Evolutionary conservation across 2,329 filamentous ascomycete species (phyloP).

Genomic region (Scytalidium sp.): DNA sequence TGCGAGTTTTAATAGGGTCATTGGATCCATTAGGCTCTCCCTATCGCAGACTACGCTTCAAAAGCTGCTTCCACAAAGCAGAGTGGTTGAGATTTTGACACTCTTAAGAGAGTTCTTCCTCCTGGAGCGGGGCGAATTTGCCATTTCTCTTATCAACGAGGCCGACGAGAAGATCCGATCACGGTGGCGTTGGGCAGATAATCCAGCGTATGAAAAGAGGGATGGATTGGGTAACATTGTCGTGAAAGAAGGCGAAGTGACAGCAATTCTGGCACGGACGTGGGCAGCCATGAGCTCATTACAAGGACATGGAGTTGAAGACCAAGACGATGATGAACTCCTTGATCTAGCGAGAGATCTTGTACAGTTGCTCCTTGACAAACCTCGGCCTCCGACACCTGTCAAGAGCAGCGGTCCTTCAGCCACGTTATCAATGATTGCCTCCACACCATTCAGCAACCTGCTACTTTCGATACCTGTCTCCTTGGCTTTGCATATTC

Average conservation of each 20-base stretch:
- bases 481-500: conserved; percentile 67
- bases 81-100: conserved; percentile 72
- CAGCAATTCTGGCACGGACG: conserved; percentile 70
- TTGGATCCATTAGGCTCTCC: conserved; percentile 74
- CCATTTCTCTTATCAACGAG: conserved; percentile 79
- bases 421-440: conserved; percentile 13
- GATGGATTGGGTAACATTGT: conserved; percentile 60
- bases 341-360: conserved; percentile 80
- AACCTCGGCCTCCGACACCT: conserved; percentile 36
- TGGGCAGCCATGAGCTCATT: conserved; percentile 79
- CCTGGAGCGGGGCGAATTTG: conserved; percentile 86
- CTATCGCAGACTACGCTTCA: conserved; percentile 83
- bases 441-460: conserved; percentile 66
- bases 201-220: conserved; percentile 53
- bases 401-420: conserved; percentile 26
- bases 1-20: conserved; percentile 65
- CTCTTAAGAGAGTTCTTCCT: conserved; percentile 85
- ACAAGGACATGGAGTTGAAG: conserved; percentile 66
- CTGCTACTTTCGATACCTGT: conserved; percentile 78
- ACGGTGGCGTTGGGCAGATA: conserved; percentile 65
- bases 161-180: conserved; percentile 77
- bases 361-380: conserved; percentile 63
- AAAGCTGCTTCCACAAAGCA: conserved; percentile 72
- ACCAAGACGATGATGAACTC: conserved; percentile 70
- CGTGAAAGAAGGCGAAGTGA: conserved; percentile 85